Conservation (phyloP, 176 grass and related monocot genomes). For the Triticum urartu region DNA sequence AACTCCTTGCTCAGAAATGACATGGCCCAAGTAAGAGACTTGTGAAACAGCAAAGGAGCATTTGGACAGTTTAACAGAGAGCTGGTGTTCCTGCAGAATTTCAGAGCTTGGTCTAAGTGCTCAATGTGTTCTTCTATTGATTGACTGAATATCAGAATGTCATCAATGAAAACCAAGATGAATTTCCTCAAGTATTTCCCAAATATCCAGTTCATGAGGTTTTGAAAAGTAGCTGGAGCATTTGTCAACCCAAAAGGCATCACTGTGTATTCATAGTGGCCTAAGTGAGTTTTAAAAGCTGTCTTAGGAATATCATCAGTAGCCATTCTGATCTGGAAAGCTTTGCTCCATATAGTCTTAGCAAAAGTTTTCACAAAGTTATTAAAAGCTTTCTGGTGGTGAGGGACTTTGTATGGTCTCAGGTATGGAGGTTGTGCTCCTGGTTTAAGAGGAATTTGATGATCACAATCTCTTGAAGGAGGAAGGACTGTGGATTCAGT, state of each 20-base stretch:
- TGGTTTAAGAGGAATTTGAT: not conserved
- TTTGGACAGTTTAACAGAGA: not conserved
- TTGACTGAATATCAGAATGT: not conserved
- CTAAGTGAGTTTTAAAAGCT: not conserved
- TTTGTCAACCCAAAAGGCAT: not conserved
- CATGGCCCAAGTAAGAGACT: not conserved
- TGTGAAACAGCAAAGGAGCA: not conserved
- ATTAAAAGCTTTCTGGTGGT: not conserved
- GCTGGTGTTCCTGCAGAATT: not conserved
- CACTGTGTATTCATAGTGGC: not conserved
- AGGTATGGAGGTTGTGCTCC: not conserved
- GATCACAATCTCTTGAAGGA: not conserved
- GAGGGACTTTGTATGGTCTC: not conserved
- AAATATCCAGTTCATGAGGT: not conserved
- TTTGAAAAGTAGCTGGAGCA: not conserved
- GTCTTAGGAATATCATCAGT: not conserved
- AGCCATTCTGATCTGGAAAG: not conserved
- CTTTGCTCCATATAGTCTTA: not conserved
- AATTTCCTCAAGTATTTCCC: not conserved
- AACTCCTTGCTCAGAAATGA: not conserved
- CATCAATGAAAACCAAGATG: not conserved
- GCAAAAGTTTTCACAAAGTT: too few relatives aligned
- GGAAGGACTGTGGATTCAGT: not conserved
- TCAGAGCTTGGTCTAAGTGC: not conserved
- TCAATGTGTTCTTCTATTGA: not conserved